Conservation (phyloP, 371 early-diverging fungal species). For the Lichtheimia ramosa region DNA sequence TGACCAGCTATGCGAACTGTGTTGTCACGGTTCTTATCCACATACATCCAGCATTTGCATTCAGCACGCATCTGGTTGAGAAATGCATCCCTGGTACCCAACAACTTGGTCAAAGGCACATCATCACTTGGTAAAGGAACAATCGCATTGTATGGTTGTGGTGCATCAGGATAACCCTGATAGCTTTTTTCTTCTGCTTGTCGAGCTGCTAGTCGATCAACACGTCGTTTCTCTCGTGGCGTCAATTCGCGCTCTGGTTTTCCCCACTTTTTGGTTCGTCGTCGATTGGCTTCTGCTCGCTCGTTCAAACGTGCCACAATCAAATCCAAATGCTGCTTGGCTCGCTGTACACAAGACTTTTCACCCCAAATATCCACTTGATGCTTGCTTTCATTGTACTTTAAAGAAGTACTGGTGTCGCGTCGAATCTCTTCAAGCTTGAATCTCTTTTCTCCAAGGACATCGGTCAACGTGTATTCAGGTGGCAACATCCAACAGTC, state of each 20-base stretch:
- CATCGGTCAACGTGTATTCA: conserved; percentile 14
- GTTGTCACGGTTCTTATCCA: conserved; percentile 11
- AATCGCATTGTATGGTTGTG: conserved; percentile 24
- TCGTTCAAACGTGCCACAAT: conserved; percentile 13
- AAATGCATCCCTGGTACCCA: conserved; percentile 33
- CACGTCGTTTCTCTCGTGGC: conserved; percentile 26
- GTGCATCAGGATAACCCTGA: conserved; percentile 21
- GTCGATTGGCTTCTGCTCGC: not conserved
- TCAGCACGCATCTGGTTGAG: conserved; percentile 39
- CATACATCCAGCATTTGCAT: conserved; percentile 36
- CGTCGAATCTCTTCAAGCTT: conserved; percentile 27
- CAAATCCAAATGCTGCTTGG: conserved; percentile 26
- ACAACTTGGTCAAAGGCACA: conserved; percentile 17
- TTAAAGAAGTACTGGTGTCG: conserved; percentile 25
- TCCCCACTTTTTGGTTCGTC: conserved; percentile 42
- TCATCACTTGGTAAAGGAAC: conserved; percentile 26
- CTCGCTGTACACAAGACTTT: conserved; percentile 13
- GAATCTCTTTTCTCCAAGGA: conserved; percentile 19
- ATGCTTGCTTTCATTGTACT: conserved; percentile 30
- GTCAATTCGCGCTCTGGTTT: conserved; percentile 44
- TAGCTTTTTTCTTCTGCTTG: conserved; percentile 29
- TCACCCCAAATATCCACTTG: conserved; percentile 54
- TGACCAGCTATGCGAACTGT: conserved; percentile 18
- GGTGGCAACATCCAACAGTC: conserved; percentile 47
- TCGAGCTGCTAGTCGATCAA: conserved; percentile 23